phyloP scores from a whole-genome alignment of 257 asterid genomes.

The Leonotis leonurus region DNA sequence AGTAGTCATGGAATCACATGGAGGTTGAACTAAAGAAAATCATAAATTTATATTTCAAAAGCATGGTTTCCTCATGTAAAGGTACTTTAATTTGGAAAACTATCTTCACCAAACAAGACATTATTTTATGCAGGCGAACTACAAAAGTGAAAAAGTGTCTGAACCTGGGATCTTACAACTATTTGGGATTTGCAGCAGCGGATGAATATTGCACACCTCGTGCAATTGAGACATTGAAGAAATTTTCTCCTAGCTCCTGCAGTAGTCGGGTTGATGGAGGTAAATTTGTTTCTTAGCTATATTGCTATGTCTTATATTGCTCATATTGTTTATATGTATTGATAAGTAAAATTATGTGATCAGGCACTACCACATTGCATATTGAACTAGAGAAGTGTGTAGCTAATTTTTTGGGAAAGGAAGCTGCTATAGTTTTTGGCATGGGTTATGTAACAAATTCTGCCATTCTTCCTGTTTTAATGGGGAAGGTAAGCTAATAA shows the following conservation, averaged over 20 bases:
- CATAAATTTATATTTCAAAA: background rate
- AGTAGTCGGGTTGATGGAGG: constrained; percentile 98
- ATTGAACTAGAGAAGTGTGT: constrained; percentile 82
- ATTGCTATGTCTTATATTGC: background rate
- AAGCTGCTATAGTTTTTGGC: constrained; percentile 89
- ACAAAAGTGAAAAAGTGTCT: constrained; percentile 63
- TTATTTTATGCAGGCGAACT: constrained; percentile 61
- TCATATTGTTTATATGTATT: constrained; percentile 3
- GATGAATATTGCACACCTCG: constrained; percentile 98
- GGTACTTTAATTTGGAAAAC: constrained; percentile 1
- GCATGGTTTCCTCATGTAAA: constrained; percentile 7
- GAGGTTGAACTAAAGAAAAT: background rate
- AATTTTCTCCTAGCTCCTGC: constrained; percentile 79
- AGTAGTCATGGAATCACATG: background rate
- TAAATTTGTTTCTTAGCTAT: constrained; percentile 21
- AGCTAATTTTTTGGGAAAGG: constrained; percentile 85
- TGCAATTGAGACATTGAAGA: constrained; percentile 81
- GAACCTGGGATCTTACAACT: constrained; percentile 94
- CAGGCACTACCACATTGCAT: constrained; percentile 82
- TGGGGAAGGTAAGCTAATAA: constrained; percentile 64
- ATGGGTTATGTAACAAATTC: constrained; percentile 98
- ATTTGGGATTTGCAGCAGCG: constrained; percentile 97
- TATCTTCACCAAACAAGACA: constrained; percentile 10
- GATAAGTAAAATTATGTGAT: constrained; percentile 12
- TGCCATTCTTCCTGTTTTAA: constrained; percentile 82